These are phyloP conservation scores for Salix arbutifolia DNA, from an alignment of 345 rosid species.

Conservation along the genomic window DNA sequence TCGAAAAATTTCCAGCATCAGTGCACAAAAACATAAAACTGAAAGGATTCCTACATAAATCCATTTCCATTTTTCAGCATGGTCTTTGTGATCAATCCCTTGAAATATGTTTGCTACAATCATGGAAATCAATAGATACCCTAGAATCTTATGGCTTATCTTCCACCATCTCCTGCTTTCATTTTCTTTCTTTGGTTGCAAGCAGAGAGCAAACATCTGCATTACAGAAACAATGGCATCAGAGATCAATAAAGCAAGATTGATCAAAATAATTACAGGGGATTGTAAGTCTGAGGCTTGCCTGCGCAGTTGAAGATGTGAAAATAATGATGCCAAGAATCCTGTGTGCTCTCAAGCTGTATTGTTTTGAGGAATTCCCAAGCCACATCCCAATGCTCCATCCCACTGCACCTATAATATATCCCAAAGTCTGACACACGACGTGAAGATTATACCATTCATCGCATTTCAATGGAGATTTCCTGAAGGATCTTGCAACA, in stretches of 20 bases:
- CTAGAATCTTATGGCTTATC: slow-evolving; percentile 26
- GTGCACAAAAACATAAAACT: slow-evolving; percentile 16
- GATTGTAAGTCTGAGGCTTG: slow-evolving; percentile 2
- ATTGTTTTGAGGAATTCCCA: slow-evolving; percentile 21
- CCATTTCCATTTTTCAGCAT: slow-evolving; percentile 37
- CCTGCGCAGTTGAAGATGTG: slow-evolving; percentile 36
- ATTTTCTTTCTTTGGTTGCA: slow-evolving; percentile 25
- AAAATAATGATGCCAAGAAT: slow-evolving; percentile 35
- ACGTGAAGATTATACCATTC: slow-evolving; percentile 38
- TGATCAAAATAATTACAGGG: neutral
- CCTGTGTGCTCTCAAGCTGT: slow-evolving; percentile 25
- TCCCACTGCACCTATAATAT: slow-evolving; percentile 33
- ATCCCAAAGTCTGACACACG: slow-evolving; percentile 31
- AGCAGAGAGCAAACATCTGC: slow-evolving; percentile 24
- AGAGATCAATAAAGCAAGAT: neutral
- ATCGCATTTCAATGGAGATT: slow-evolving; percentile 21
- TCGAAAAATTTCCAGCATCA: slow-evolving; percentile 28
- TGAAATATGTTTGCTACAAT: slow-evolving; percentile 26
- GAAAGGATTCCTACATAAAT: slow-evolving; percentile 30
- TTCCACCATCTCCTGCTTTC: slow-evolving; percentile 29
- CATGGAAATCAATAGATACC: slow-evolving; percentile 24
- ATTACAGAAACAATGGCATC: neutral
- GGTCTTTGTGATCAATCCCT: slow-evolving; percentile 21
- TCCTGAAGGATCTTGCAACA: slow-evolving; percentile 30
- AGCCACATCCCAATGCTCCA: slow-evolving; percentile 41